These are phyloP conservation scores for Fusarium begoniae DNA, from an alignment of 2,329 filamentous ascomycete species.

Conservation along the genomic window DNA sequence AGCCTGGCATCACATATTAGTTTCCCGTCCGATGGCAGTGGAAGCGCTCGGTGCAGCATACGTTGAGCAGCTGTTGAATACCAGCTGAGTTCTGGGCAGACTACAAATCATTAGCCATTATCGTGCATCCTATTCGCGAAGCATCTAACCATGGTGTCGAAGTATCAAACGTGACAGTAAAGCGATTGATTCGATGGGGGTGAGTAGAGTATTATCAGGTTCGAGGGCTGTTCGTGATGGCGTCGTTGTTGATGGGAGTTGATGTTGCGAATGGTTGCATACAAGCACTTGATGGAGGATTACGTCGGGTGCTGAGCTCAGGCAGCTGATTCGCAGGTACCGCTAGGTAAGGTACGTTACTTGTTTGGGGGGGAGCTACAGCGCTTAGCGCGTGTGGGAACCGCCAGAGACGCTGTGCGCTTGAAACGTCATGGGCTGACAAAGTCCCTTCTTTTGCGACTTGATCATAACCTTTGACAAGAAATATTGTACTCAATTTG, in stretches of 20 bases:
- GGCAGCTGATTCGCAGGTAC: constrained; percentile 27
- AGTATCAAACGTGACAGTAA: not conserved
- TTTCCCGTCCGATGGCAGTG: not conserved
- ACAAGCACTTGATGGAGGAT: constrained; percentile 26
- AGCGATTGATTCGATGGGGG: not conserved
- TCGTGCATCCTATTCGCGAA: not conserved
- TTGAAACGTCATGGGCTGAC: constrained; percentile 31
- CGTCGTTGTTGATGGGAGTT: constrained; percentile 27
- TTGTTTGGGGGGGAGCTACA: not conserved
- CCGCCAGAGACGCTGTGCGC: constrained; percentile 24
- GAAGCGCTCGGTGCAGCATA: constrained; percentile 58
- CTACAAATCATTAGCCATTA: constrained; percentile 58
- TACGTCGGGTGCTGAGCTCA: constrained; percentile 33
- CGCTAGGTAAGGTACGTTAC: constrained; percentile 15
- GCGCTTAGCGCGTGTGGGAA: constrained; percentile 28
- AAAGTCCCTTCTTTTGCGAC: constrained; percentile 15
- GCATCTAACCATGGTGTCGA: constrained; percentile 36
- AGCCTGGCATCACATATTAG: constrained; percentile 65
- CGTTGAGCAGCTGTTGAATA: constrained; percentile 98
- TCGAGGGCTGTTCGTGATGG: constrained; percentile 9
- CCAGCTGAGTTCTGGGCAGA: constrained; percentile 98
- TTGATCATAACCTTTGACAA: constrained; percentile 11
- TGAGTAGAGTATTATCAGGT: not conserved
- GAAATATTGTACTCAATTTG: not conserved
- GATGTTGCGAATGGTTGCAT: constrained; percentile 31